A percentile compares a stretch with the other conserved stretches of the same genome.
Evolutionary conservation across 1,284 basidiomycete genomes (phyloP).

Genomic region (Ustilago lituana): DNA sequence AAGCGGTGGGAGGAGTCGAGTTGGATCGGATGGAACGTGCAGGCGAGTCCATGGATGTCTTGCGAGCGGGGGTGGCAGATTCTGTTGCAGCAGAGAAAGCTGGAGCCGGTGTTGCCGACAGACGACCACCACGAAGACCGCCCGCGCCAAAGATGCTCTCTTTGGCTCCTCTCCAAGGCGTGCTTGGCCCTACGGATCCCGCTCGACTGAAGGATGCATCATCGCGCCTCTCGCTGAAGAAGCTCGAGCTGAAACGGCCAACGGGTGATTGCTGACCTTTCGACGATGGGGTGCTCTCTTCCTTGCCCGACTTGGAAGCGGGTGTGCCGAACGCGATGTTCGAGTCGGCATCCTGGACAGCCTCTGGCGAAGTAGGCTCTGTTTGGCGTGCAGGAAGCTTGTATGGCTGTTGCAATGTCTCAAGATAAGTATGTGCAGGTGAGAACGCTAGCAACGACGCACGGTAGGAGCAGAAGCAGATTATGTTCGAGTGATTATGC

Average conservation of each 20-base stretch:
- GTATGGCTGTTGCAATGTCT: no score
- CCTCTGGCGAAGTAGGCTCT: constrained; percentile 42
- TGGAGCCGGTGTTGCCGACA: constrained; percentile 39
- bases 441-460: no score
- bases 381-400: constrained; percentile 44
- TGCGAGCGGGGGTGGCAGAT: constrained; percentile 31
- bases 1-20: constrained; percentile 38
- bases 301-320: constrained; percentile 44
- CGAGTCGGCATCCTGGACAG: constrained; percentile 38
- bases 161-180: constrained; percentile 38
- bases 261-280: constrained; percentile 43
- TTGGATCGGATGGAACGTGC: constrained; percentile 29
- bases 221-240: constrained; percentile 52
- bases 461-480: no score
- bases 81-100: constrained; percentile 5
- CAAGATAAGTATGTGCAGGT: no score
- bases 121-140: constrained; percentile 52
- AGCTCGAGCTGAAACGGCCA: constrained; percentile 54
- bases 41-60: constrained; percentile 32
- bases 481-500: no score
- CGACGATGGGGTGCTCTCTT: constrained; percentile 34
- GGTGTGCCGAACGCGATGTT: constrained; percentile 52
- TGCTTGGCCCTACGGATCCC: constrained; percentile 31
- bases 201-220: constrained; percentile 30
- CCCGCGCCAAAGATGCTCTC: constrained; percentile 60